phyloP scores from a whole-genome alignment of 2,329 filamentous ascomycete species.

The Aureobasidium sp. region DNA sequence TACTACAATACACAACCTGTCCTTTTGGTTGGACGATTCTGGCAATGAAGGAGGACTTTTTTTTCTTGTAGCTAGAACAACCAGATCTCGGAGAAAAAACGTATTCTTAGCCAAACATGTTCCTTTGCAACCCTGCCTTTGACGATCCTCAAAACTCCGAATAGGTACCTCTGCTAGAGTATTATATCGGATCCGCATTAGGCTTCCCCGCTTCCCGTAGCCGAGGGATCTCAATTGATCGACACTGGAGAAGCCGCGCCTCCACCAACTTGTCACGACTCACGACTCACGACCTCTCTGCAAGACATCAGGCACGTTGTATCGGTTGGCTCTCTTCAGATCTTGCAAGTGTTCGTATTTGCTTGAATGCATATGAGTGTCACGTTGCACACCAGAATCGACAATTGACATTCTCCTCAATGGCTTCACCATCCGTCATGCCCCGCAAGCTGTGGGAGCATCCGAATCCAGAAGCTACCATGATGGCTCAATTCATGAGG shows the following conservation, averaged over 20 bases:
- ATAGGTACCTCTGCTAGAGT: background rate
- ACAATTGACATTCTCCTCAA: background rate
- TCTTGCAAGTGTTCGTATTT: background rate
- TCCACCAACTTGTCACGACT: background rate
- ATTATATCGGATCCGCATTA: background rate
- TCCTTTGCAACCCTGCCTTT: background rate
- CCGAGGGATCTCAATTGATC: conserved; percentile 5
- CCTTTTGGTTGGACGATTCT: background rate
- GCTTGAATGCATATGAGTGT: background rate
- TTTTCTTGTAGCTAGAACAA: background rate
- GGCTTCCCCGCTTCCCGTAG: conserved; percentile 7
- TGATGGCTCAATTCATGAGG: conserved; percentile 63
- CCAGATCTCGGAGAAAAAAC: background rate
- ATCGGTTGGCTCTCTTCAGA: background rate
- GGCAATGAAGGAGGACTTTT: background rate
- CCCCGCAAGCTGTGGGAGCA: conserved; percentile 44
- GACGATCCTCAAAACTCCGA: background rate
- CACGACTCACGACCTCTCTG: background rate
- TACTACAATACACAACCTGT: background rate
- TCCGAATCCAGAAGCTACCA: conserved; percentile 38
- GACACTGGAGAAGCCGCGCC: background rate
- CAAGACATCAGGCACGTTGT: background rate
- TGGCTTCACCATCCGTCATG: conserved; percentile 17
- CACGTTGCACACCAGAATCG: background rate
- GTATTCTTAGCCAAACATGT: background rate